Base-by-base conservation (phyloP, 768 basidiomycete genomes). In the Tulasnella sp. region DNA sequence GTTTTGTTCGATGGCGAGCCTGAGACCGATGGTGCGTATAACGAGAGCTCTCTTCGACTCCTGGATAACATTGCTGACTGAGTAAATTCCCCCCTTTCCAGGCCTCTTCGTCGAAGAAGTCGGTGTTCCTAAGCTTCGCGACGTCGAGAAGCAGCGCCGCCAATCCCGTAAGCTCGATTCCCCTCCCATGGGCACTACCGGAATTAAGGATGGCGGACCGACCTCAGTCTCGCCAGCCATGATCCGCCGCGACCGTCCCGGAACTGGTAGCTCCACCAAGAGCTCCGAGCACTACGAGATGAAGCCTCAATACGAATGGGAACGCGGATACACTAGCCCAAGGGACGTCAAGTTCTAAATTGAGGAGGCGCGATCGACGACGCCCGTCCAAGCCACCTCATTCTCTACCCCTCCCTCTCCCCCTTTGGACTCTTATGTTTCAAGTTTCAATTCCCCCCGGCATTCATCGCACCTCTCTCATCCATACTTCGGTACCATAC, bases 1-100 rank as follows among this genome's bases (percentile, higher is more conserved):
- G 36, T 74, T 34, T 73, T 79, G 36, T 79, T 76, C 48, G 75
- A 76, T 52, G 46, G 75, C 27, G 40, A 76, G 42, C 36, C 40
- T 12, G 89, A 46, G 24, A 2, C 24, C 12, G 56, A 73, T 71
- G 71, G 85, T 76, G 52, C 24, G 75, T 34, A 39, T 16, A 2
- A 9, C 42, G 10, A 8, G 42, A 44, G 16, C 42, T 8, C n/a
- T 16, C 42, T 44, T 44, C 42, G 42, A 44, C 6, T 44, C 42
- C 8, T 16, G 2, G 40, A 44, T 1, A 9, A 44, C 42, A 44
- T 5, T 12, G 21, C 39, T 71, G 12, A 71, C 27, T 34, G 27
- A 40, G n/a, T 14, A 52, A 3, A 7, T 9, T 36, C 34, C 27
- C 34, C 14, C 27, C 21, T 18, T 12, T 9, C 7, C 10, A 71